These are phyloP conservation scores for Chaetomium cochliodes DNA, from an alignment of 495 filamentous ascomycete species.

Conservation along the genomic window DNA sequence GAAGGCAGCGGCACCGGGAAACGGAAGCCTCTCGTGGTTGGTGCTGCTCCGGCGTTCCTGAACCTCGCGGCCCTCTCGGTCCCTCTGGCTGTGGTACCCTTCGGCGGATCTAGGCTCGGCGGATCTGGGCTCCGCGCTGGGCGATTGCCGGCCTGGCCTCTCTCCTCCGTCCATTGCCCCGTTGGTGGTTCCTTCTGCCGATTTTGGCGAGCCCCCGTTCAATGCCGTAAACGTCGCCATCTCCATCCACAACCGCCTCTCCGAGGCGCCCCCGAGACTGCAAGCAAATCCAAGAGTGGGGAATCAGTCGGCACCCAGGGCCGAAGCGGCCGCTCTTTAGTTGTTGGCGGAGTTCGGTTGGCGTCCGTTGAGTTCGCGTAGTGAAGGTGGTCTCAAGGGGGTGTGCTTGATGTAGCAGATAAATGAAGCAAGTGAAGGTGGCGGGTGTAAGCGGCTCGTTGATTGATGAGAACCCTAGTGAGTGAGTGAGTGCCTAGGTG, in stretches of 20 bases:
- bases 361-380: slow-evolving; percentile 9
- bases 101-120: slow-evolving; percentile 37
- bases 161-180: slow-evolving; percentile 33
- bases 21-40: slow-evolving; percentile 40
- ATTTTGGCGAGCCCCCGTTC: slow-evolving; percentile 48
- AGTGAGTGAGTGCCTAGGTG: not conserved
- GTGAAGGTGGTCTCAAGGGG: slow-evolving; percentile 10
- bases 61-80: slow-evolving; percentile 27
- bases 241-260: slow-evolving; percentile 32
- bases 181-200: slow-evolving; percentile 37
- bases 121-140: slow-evolving; percentile 34
- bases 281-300: not conserved
- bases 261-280: slow-evolving; percentile 5
- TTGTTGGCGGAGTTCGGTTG: slow-evolving; percentile 4
- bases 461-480: slow-evolving; percentile 5
- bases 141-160: slow-evolving; percentile 27
- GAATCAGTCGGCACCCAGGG: not conserved
- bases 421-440: slow-evolving; percentile 25
- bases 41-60: slow-evolving; percentile 34
- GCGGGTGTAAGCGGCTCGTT: slow-evolving; percentile 18
- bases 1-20: slow-evolving; percentile 38
- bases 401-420: slow-evolving; percentile 25
- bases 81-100: slow-evolving; percentile 34
- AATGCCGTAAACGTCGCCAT: slow-evolving; percentile 52
- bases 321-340: slow-evolving; percentile 13